phyloP scores from a whole-genome alignment of 1,284 basidiomycete species.

The Athelia sp. region DNA sequence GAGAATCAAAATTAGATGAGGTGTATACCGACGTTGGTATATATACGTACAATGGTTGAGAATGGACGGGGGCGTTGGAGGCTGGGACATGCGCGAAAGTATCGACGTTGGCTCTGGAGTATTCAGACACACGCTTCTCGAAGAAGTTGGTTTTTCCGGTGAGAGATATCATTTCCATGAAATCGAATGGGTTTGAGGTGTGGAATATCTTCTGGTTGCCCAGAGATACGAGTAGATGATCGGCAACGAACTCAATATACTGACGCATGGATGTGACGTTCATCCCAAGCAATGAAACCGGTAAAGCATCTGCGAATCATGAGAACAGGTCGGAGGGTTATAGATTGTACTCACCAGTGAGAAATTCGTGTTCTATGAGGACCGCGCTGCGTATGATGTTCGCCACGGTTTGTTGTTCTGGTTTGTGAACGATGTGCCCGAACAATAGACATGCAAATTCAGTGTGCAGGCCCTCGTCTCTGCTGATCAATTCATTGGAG shows the following conservation, averaged over 20 bases:
- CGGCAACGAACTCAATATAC: conserved; percentile 78
- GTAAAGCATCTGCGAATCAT: conserved; percentile 31
- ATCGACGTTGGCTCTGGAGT: conserved; percentile 63
- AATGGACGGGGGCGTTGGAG: too few relatives aligned
- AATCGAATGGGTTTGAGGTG: conserved; percentile 57
- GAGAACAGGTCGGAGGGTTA: background rate
- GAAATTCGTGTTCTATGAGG: conserved; percentile 79
- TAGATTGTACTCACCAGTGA: conserved; percentile 57
- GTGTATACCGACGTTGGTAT: too few relatives aligned
- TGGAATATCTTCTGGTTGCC: conserved; percentile 68
- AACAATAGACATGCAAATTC: conserved; percentile 97
- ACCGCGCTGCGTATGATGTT: conserved; percentile 84
- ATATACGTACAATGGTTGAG: too few relatives aligned
- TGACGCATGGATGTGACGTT: conserved; percentile 58
- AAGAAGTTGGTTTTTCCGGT: conserved; percentile 56
- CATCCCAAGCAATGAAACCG: conserved; percentile 46
- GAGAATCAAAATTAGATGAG: too few relatives aligned
- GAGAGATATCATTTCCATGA: conserved; percentile 75
- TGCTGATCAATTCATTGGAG: conserved; percentile 96
- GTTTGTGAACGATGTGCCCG: conserved; percentile 74
- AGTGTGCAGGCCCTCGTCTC: conserved; percentile 98
- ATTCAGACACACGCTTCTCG: conserved; percentile 65
- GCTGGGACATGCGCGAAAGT: too few relatives aligned
- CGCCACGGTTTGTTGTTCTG: conserved; percentile 76
- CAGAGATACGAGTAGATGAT: conserved; percentile 64